Evolutionary conservation across 768 basidiomycete genomes (phyloP).

Genomic region (Pulveroboletus ravenelii): DNA sequence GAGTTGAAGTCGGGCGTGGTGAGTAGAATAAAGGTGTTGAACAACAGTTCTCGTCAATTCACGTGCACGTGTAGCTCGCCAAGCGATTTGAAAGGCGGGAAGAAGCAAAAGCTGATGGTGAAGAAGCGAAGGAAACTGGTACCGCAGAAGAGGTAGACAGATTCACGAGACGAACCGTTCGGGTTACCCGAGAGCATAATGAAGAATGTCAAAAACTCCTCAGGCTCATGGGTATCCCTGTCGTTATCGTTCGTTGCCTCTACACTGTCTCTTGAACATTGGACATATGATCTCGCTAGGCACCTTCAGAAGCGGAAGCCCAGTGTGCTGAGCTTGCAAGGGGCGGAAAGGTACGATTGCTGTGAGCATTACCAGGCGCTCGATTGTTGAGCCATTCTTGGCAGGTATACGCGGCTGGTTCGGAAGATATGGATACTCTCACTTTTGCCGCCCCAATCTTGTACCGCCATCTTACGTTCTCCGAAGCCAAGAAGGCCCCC

Average conservation of each 20-base stretch:
- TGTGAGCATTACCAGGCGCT: background rate
- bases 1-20: conserved; percentile 97
- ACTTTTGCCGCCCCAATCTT: conserved; percentile 92
- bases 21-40: conserved; percentile 32
- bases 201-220: conserved; percentile 89
- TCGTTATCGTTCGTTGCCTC: conserved; percentile 66
- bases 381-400: background rate
- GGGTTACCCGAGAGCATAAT: conserved; percentile 94
- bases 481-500: conserved; percentile 94
- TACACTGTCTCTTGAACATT: background rate
- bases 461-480: conserved; percentile 94
- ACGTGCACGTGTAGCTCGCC: conserved; percentile 57
- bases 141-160: conserved; percentile 91
- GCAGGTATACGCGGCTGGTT: conserved; percentile 94
- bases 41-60: background rate
- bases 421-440: conserved; percentile 99
- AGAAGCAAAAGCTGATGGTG: conserved; percentile 91
- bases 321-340: conserved; percentile 98
- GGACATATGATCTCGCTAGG: conserved; percentile 43
- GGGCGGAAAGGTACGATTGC: conserved; percentile 71
- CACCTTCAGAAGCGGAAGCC: conserved; percentile 97
- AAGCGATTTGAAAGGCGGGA: conserved; percentile 90
- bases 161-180: conserved; percentile 85
- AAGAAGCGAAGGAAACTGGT: conserved; percentile 95
- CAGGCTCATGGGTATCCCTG: conserved; percentile 94